Evolutionary conservation across 768 basidiomycete genomes (phyloP), one percentile per base, ranked within the genome.

Genomic region (Austroboletus festivus): DNA sequence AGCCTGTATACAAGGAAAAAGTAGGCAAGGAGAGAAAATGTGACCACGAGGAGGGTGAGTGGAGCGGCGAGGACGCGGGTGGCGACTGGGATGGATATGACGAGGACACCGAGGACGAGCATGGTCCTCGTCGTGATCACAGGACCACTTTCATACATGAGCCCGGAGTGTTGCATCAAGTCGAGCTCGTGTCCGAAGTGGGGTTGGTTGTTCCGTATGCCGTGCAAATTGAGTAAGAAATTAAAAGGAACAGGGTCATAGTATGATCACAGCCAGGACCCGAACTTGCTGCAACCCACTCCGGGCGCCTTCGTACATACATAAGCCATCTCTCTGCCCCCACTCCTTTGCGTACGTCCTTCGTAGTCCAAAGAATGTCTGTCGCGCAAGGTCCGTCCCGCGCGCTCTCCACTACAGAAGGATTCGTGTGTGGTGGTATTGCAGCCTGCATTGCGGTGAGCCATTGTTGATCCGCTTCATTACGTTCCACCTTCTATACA

Each of bases 371-470:
- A n/a, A 54, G 21, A 35, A 65, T 62, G 59, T 45, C 59, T 23
- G 46, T 56, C 46, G 44, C 43, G 15, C 53, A 55, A 45, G 5
- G 28, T 28, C 44, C 38, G 12, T 5, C 41, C 19, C 63, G 67
- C 18, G 65, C 71, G 49, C 64, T 92, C 30, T 82, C 84, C 35
- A 89, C 87, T 0, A 55, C 74, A 40, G 93, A 94, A 67, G 81
- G 88, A 35, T 99, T 99, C 63, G 39, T 89, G 11, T 89, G 89
- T 54, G 96, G 96, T 48, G 94, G 89, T 21, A 64, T 93, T 44
- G 96, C 96, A 44, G 96, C 93, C 49, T 91, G 83, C 66, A 85
- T 88, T 38, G 95, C 94, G 30, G 93, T 94, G 33, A 54, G 62
- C 18, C 33, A 19, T n/a, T 40, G 13, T 30, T 46, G 33, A 42